Evolutionary conservation across 2,329 filamentous ascomycete species (phyloP).

Genomic region (Colletotrichum falcatum): DNA sequence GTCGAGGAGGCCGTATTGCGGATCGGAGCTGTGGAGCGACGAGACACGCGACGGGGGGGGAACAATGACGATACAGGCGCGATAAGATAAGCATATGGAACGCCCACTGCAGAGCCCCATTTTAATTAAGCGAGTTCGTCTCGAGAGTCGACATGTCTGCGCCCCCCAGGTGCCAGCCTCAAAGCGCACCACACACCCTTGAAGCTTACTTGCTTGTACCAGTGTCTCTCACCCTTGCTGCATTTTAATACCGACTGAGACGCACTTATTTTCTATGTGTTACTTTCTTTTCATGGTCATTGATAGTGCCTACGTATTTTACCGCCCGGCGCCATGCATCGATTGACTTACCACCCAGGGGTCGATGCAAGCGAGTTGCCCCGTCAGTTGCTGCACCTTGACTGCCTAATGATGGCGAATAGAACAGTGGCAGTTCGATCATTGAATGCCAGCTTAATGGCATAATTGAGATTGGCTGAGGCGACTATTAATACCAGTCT

Average conservation of each 20-base stretch:
- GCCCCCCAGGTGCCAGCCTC: neutral
- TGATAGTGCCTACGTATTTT: neutral
- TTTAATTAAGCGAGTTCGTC: conserved; percentile 29
- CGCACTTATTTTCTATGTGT: neutral
- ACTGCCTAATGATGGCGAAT: neutral
- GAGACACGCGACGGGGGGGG: conserved; percentile 19
- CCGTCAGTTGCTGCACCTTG: too few species aligned
- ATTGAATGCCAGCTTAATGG: neutral
- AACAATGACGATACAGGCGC: conserved; percentile 26
- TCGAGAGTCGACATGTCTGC: conserved; percentile 8
- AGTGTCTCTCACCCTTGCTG: neutral
- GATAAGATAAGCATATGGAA: conserved; percentile 31
- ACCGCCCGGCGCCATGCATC: neutral
- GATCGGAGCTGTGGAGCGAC: conserved; percentile 31
- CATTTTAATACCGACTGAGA: neutral
- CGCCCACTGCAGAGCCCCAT: neutral
- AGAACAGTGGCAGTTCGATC: neutral
- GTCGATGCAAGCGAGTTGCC: neutral
- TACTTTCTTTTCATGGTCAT: neutral
- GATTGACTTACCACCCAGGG: neutral
- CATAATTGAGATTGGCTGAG: neutral
- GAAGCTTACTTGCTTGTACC: neutral
- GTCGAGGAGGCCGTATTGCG: conserved; percentile 21
- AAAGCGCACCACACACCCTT: neutral
- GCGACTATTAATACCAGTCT: conserved; percentile 3